A percentile compares a stretch with the other conserved stretches of the same genome.
phyloP scores from a whole-genome alignment of 306 rosid genomes.

The Fragaria ananassa region DNA sequence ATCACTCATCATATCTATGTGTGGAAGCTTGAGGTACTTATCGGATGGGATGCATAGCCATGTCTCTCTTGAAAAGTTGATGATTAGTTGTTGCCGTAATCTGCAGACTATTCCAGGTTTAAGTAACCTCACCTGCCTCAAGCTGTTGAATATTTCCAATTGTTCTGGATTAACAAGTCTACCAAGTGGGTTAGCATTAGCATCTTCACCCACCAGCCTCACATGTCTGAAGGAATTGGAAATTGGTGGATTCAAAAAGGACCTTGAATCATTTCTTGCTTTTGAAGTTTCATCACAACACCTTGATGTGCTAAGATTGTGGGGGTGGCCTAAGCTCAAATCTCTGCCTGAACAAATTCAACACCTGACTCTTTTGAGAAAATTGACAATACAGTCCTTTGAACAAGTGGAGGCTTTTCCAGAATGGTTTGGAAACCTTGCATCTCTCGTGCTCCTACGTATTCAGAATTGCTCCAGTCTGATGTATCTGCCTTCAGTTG shows the following conservation, averaged over 20 bases:
- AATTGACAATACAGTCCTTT: neutral
- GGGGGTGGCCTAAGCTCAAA: constrained; percentile 1
- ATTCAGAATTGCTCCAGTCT: neutral
- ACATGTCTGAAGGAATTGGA: neutral
- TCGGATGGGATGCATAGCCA: neutral
- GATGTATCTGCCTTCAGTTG: neutral
- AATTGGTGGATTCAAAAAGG: neutral
- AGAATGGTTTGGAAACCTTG: neutral
- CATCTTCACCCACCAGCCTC: neutral
- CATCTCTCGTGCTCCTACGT: neutral
- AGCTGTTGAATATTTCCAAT: neutral
- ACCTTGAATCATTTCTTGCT: neutral
- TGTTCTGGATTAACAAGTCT: neutral
- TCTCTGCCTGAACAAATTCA: constrained; percentile 17
- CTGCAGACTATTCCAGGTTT: neutral
- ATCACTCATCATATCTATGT: too few relatives aligned
- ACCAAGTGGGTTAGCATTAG: neutral
- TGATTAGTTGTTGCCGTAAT: neutral
- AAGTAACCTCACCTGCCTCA: neutral
- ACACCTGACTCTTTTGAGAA: neutral
- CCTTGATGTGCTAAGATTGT: neutral
- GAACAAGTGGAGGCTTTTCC: neutral
- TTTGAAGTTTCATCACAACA: neutral
- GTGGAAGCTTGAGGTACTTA: too few relatives aligned
- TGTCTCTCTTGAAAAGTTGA: neutral